These are phyloP conservation scores for Spergularia bocconei DNA, from an alignment of 148 eudicot species.

Conservation along the genomic window DNA sequence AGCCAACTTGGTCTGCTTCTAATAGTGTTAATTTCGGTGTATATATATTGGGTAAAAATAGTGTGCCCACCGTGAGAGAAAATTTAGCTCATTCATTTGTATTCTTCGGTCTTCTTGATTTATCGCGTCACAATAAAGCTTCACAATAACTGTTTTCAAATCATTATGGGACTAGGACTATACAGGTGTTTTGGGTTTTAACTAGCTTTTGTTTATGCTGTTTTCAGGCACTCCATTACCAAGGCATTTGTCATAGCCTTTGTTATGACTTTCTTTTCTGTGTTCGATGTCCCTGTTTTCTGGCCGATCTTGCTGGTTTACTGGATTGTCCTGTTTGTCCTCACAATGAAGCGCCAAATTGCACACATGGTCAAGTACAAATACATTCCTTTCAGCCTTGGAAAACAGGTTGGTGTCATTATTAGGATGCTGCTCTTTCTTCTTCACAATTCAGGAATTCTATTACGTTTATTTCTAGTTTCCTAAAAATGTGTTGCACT, in stretches of 20 bases:
- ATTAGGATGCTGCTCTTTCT: neutral
- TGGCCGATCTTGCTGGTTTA: constrained; percentile 67
- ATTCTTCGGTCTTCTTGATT: neutral
- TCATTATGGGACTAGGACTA: neutral
- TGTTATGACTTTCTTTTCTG: constrained; percentile 55
- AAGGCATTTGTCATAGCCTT: constrained; percentile 60
- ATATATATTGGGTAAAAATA: no score
- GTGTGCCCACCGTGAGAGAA: no score
- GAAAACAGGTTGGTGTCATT: constrained; percentile 61
- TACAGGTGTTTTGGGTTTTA: neutral
- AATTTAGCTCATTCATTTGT: neutral
- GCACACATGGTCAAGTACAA: constrained; percentile 89
- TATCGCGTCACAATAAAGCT: neutral
- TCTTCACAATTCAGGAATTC: neutral
- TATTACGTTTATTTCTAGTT: neutral
- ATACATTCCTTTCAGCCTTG: constrained; percentile 75
- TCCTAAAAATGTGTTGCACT: neutral
- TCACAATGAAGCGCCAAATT: constrained; percentile 90
- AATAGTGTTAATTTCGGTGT: neutral
- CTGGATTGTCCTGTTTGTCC: constrained; percentile 69
- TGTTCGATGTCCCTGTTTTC: constrained; percentile 63
- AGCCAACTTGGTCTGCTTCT: neutral
- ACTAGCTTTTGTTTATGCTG: neutral
- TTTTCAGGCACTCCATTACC: constrained; percentile 67
- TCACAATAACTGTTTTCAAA: neutral